These are phyloP conservation scores for Erodium texanum DNA, from an alignment of 441 rosid species.

Conservation along the genomic window DNA sequence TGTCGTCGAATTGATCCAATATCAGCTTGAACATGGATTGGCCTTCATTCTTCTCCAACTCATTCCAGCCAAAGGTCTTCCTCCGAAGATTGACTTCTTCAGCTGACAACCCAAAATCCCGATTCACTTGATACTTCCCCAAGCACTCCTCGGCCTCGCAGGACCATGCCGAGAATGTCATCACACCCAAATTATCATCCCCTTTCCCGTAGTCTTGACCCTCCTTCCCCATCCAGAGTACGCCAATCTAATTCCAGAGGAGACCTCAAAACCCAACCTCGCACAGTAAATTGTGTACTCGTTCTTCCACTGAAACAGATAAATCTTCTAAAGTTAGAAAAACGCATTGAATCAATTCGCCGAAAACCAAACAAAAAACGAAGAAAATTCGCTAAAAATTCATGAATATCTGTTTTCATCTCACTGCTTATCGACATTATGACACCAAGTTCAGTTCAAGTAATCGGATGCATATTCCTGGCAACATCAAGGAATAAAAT, in stretches of 20 bases:
- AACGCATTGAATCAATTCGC: not conserved
- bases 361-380: not conserved
- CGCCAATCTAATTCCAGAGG: not conserved
- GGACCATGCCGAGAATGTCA: conserved; percentile 29
- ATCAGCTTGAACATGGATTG: conserved; percentile 25
- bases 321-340: not conserved
- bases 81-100: conserved; percentile 22
- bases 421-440: not conserved
- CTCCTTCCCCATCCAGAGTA: not conserved
- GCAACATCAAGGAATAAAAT: not conserved
- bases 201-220: not conserved
- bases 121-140: conserved; percentile 22
- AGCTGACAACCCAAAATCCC: conserved; percentile 19
- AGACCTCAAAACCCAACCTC: no score
- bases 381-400: not conserved
- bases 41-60: conserved; percentile 33
- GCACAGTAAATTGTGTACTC: not conserved
- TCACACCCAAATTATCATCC: conserved; percentile 10
- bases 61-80: conserved; percentile 25
- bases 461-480: not conserved
- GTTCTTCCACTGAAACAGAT: not conserved
- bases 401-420: not conserved
- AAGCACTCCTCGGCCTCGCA: conserved; percentile 25
- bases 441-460: not conserved
- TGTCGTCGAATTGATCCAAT: conserved; percentile 35